Evolutionary conservation across 2,329 filamentous ascomycete genomes (phyloP).

Genomic region (Cordyceps javanica): DNA sequence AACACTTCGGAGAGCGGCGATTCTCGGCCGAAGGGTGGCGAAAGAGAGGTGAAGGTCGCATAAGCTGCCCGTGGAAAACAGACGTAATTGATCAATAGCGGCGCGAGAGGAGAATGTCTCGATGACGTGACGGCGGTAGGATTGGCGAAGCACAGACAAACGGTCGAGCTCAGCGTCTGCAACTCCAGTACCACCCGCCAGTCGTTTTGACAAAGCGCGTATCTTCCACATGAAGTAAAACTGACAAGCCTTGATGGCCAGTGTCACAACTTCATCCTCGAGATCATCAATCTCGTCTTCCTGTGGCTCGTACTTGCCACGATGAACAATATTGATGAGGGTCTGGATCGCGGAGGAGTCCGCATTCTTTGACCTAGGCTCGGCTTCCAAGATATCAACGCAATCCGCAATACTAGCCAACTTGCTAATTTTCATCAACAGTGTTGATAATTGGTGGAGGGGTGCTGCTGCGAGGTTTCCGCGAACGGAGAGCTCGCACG

Average conservation of each 20-base stretch:
- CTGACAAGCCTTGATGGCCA: slow-evolving; percentile 68
- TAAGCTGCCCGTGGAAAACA: slow-evolving; percentile 67
- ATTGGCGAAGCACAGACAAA: slow-evolving; percentile 48
- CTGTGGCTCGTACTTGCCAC: slow-evolving; percentile 63
- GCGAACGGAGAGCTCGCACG: slow-evolving; percentile 64
- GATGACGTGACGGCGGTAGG: slow-evolving; percentile 58
- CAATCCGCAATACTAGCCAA: slow-evolving; percentile 75
- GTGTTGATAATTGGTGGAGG: slow-evolving; percentile 65
- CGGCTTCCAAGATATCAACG: slow-evolving; percentile 64
- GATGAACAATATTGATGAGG: slow-evolving; percentile 64
- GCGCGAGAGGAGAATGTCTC: slow-evolving; percentile 61
- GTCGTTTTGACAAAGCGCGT: slow-evolving; percentile 48
- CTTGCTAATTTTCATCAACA: slow-evolving; percentile 73
- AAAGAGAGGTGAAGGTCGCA: slow-evolving; percentile 81
- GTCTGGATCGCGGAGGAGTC: slow-evolving; percentile 56
- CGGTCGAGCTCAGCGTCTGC: slow-evolving; percentile 53
- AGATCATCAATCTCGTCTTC: slow-evolving; percentile 66
- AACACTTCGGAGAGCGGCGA: slow-evolving; percentile 33
- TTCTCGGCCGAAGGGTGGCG: slow-evolving; percentile 57
- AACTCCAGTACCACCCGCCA: slow-evolving; percentile 50
- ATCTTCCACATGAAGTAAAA: slow-evolving; percentile 98
- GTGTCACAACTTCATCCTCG: slow-evolving; percentile 72
- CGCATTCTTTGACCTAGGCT: slow-evolving; percentile 41
- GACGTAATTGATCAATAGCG: slow-evolving; percentile 70
- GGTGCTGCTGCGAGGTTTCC: slow-evolving; percentile 60